A percentile compares a stretch with the other conserved stretches of the same genome.
Evolutionary conservation across 768 basidiomycete genomes (phyloP).

Genomic region (Gelatoporia subvermispora): DNA sequence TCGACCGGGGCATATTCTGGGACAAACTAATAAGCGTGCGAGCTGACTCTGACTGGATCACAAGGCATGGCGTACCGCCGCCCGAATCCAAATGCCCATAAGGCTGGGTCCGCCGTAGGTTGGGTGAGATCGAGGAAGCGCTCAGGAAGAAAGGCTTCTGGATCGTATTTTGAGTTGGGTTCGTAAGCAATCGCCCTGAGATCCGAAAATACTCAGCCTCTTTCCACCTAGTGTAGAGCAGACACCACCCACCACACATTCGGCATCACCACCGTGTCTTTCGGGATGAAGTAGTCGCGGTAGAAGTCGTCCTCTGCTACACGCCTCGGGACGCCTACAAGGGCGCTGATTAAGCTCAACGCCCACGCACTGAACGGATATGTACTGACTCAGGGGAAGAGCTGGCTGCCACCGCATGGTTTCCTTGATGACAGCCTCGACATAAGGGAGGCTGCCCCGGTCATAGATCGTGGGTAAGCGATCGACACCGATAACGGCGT

Average conservation of each 20-base stretch:
- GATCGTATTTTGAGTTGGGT: slow-evolving; percentile 7
- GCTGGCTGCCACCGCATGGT: slow-evolving; percentile 29
- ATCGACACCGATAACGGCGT: slow-evolving; percentile 16
- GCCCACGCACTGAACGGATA: background rate
- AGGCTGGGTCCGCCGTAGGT: slow-evolving; percentile 1
- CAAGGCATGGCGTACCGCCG: slow-evolving; percentile 1
- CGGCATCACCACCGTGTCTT: slow-evolving; percentile 16
- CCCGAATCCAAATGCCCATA: slow-evolving; percentile 12
- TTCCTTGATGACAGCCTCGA: slow-evolving; percentile 21
- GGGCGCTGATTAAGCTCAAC: background rate
- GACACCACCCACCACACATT: slow-evolving; percentile 20
- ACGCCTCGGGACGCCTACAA: slow-evolving; percentile 13
- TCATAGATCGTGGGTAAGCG: slow-evolving; percentile 19
- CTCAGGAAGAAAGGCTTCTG: slow-evolving; percentile 14
- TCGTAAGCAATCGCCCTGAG: slow-evolving; percentile 10
- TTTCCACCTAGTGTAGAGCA: slow-evolving; percentile 4
- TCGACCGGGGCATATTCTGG: slow-evolving; percentile 12
- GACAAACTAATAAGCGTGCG: background rate
- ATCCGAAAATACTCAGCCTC: background rate
- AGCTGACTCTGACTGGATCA: background rate
- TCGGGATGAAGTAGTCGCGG: slow-evolving; percentile 19
- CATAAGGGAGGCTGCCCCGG: slow-evolving; percentile 14
- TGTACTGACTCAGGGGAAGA: slow-evolving; percentile 22
- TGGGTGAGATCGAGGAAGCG: slow-evolving; percentile 10
- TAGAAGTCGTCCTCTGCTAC: slow-evolving; percentile 17